Base-by-base conservation (phyloP, 2,329 filamentous ascomycete species). In the Orbilia ellipsospora region DNA sequence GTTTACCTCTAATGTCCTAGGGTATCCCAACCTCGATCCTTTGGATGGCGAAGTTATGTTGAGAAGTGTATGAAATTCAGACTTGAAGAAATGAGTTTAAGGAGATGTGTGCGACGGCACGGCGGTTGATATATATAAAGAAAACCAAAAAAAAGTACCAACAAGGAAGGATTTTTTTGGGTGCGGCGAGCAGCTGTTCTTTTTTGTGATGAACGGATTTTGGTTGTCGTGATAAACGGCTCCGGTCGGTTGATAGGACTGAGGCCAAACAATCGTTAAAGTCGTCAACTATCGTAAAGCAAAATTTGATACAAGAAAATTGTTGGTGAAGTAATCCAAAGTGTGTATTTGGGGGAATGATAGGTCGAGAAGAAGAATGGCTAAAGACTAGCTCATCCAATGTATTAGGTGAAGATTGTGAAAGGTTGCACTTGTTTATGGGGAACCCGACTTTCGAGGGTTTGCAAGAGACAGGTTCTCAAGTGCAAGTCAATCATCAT, bases 401-500 rank as follows among this genome's bases (percentile, higher is more conserved):
- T 57, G n/a, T 57, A 10, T 51, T 44, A 48, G 10, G 40, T 59
- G 23, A 42, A 13, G 8, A 8, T 20, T 59, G 40, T 18, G 31
- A 36, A 36, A 36, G 10, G 31, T 42, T 26, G 28, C 13, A 50
- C 20, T 28, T n/a, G 31, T 52, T 20, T 26, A 54, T 52, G 23
- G 45, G 12, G 55, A 51, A 56, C 60, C 57, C 56, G 64, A 52
- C 31, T 69, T 69, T 59, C 54, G 54, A 59, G 23, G 63, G 48
- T 75, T 69, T 26, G 72, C 31, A 55, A 75, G 45, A 69, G 72
- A 69, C 65, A 75, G 63, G 56, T 55, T 66, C 65, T 75, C 72
- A 36, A 75, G 64, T 62, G 72, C 69, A 61, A 72, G 67, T 77
- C 65, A 77, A 66, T 77, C 73, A 61, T 78, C 77, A 59, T 77